Conservation (phyloP, 139 green algal genomes). For the Tetraselmis striata region DNA sequence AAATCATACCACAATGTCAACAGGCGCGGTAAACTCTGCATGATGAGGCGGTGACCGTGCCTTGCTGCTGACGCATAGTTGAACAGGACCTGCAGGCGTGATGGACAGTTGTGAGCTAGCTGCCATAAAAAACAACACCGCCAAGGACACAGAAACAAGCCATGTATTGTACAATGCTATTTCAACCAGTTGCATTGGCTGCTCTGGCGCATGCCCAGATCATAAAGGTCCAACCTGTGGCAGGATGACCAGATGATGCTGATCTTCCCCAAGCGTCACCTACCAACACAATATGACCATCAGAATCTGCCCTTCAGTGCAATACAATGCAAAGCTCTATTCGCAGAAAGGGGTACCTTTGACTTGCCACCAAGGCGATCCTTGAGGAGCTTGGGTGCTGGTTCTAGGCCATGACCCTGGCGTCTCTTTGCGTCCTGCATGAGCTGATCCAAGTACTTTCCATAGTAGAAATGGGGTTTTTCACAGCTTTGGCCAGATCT, state of each 20-base stretch:
- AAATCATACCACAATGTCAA: constrained; percentile 94
- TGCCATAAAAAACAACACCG: too few relatives aligned
- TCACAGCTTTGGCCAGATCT: neutral
- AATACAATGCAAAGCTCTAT: too few relatives aligned
- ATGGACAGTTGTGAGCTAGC: too few relatives aligned
- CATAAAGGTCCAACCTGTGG: too few relatives aligned
- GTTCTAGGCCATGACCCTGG: neutral
- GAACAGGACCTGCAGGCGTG: constrained; percentile 33
- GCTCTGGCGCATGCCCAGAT: too few relatives aligned
- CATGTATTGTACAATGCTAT: too few relatives aligned
- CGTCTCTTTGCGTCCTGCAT: neutral
- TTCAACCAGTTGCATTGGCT: too few relatives aligned
- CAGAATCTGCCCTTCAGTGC: too few relatives aligned
- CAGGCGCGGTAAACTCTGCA: constrained; percentile 81
- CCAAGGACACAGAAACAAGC: too few relatives aligned
- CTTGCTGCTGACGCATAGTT: constrained; percentile 65
- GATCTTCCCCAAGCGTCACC: neutral
- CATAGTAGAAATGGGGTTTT: neutral
- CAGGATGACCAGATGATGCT: neutral
- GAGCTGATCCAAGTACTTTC: neutral
- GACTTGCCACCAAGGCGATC: neutral
- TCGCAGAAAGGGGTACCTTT: neutral
- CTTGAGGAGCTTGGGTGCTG: neutral
- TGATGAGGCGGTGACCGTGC: constrained; percentile 57
- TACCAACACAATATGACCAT: too few relatives aligned